Base-by-base conservation (phyloP, 768 basidiomycete species). In the Agrocybe praecox region DNA sequence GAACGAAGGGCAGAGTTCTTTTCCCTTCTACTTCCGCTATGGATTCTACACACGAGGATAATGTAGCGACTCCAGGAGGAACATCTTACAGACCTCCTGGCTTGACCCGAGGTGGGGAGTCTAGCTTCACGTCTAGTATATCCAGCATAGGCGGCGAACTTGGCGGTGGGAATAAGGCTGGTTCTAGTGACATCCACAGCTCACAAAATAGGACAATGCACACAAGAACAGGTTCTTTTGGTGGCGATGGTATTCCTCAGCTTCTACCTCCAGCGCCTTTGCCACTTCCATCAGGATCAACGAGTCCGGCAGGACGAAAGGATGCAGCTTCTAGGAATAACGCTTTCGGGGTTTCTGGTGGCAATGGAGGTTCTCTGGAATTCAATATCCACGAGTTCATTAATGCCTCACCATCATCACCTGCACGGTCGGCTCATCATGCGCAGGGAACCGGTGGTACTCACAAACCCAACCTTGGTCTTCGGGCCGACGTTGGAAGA, bases 361-460 rank as follows among this genome's bases (percentile, higher is more conserved):
- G 61, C 51, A 62, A 55, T 46, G 67, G 69, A 34, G 68, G 62
- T 59, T 34, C 70, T 60, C 62, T 71, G 63, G 70, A 81, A 15
- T 89, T 90, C 71, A 87, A 89, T 67, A 75, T 89, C 56, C 81
- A 80, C 60, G 89, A 90, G 55, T 91, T 84, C 67, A 83, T 90
- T 65, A 85, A 90, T 62, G 85, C 86, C 34, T 89, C 88, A 22
- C 87, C 87, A 14, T 85, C 86, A 15, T 85, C 86, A 2, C 85
- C 86, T 6, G 74, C 78, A 12, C 69, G 78, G 15, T 73, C 70
- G 14, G 55, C 66, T 7, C 57, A 40, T 40, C 36, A 58, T 46
- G 61, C 53, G n/a, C 26, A 52, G 36, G 53, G 53, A 45, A n/a
- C 46, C 33, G 45, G 42, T 40, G 62, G 64, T 66, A 63, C 64